Evolutionary conservation across 2,329 filamentous ascomycete species (phyloP).

Genomic region (Huntiella abstrusa): DNA sequence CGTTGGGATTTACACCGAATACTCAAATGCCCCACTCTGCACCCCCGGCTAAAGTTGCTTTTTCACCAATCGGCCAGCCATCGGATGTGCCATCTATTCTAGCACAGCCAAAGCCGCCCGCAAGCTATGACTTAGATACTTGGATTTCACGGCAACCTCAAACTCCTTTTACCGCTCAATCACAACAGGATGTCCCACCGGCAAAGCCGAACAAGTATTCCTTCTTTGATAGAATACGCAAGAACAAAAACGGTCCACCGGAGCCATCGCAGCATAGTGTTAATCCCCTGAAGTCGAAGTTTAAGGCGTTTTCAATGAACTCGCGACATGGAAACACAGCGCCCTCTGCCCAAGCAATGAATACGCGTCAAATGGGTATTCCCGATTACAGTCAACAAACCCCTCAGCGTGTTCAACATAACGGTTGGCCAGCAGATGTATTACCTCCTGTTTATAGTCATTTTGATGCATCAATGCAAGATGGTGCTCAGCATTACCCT

Average conservation of each 20-base stretch:
- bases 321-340: background rate
- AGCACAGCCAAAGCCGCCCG: background rate
- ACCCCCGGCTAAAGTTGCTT: background rate
- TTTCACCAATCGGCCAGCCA: background rate
- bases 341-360: background rate
- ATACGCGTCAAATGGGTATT: background rate
- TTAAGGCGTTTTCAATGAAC: conserved; percentile 1
- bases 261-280: background rate
- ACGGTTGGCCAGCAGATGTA: background rate
- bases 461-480: background rate
- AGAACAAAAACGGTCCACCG: background rate
- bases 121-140: background rate
- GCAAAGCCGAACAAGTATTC: background rate
- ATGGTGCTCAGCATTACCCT: background rate
- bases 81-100: too few species aligned
- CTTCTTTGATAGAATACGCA: background rate
- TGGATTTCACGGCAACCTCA: background rate
- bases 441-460: background rate
- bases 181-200: background rate
- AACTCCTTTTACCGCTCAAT: background rate
- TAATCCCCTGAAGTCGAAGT: background rate
- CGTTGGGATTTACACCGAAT: background rate
- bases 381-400: background rate
- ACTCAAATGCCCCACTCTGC: background rate
- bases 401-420: background rate